Evolutionary conservation across 2,329 filamentous ascomycete genomes (phyloP), one percentile per base, ranked within the genome.

Genomic region (Aspergillus aculeatus): DNA sequence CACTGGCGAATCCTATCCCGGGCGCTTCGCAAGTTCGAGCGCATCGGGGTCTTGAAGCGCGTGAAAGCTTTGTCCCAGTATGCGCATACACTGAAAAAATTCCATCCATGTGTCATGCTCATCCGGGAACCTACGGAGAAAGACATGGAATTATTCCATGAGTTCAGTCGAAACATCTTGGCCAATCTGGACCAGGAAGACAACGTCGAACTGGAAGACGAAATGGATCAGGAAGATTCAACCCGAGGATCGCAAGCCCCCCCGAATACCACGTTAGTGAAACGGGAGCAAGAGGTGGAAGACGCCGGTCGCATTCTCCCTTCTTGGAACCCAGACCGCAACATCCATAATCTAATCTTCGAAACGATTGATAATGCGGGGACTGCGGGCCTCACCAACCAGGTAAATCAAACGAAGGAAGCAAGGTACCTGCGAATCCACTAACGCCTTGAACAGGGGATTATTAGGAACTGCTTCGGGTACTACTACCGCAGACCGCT

Each of bases 291-390:
- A 48, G 64, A 65, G 16, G 64, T 69, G 61, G 68, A 71, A 32
- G 68, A 73, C 31, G 64, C 68, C 54, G 73, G 70, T 21, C 72
- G 79, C 26, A 70, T 77, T 14, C 70, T 81, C 16, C 82, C 84
- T 7, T 77, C 76, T 59, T 88, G 85, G 85, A 81, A 74, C 7
- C 82, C 84, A 2, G 82, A 85, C 64, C 72, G 80, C 9, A 76
- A 76, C 16, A 67, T 85, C 24, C 69, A 78, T 44, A 87, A 87
- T 61, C 71, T 82, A 4, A 68, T 87, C 5, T 82, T 81, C 60
- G 78, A 84, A 32, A 66, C 81, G 10, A 74, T 85, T 52, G 71
- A 80, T 16, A 66, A 71, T 24, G 71, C 78, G 24, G 84, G 84
- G 1, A 71, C 69, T 2, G 64, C 72, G 19, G 86, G 86, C 2